Evolutionary conservation across 1,284 basidiomycete genomes (phyloP), one percentile per base, ranked within the genome.

Genomic region (Singerocomus inundabilis): DNA sequence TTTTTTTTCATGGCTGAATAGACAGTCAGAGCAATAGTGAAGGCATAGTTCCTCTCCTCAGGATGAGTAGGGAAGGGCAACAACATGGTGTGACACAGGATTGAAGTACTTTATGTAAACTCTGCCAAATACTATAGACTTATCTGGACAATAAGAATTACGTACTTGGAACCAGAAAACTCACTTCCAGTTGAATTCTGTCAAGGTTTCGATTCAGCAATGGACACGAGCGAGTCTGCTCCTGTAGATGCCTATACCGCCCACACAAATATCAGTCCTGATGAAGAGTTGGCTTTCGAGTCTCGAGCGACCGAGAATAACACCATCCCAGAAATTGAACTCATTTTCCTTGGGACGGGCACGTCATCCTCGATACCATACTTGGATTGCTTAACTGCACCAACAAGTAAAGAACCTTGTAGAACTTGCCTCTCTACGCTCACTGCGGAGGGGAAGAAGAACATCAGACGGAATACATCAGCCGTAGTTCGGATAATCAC

Each of bases 391-490:
- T 66, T 88, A 48, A 87, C 85, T 6, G 78, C 79, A 32, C 73
- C 76, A 11, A 72, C 78, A 6, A 71, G 67, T 13, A 71, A 58
- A 18, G 62, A 66, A 21, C 75, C 72, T 18, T 91, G 88, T 61
- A 72, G 66, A 57, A 82, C 86, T 0, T 90, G 87, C 58, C 70
- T 81, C n/a, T 84, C 84, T 6, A 85, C 85, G 6, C 70, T 85
- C 39, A 76, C 58, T 1, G 76, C 77, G 1, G 78, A 81, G 51
- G 89, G 86, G 15, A 82, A 80, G 72, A 86, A 82, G 68, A 92
- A 92, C 57, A 78, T 82, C 26, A 70, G 90, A 46, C 72, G 89
- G 51, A 92, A 92, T 61, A 92, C 89, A 10, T 84, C 85, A 49
- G 82, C 75, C 15, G 79, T 81, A 6, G 57, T 89, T 45, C 74